These are phyloP conservation scores for Earliella scabrosa DNA, from an alignment of 1,284 basidiomycete species.

Conservation along the genomic window DNA sequence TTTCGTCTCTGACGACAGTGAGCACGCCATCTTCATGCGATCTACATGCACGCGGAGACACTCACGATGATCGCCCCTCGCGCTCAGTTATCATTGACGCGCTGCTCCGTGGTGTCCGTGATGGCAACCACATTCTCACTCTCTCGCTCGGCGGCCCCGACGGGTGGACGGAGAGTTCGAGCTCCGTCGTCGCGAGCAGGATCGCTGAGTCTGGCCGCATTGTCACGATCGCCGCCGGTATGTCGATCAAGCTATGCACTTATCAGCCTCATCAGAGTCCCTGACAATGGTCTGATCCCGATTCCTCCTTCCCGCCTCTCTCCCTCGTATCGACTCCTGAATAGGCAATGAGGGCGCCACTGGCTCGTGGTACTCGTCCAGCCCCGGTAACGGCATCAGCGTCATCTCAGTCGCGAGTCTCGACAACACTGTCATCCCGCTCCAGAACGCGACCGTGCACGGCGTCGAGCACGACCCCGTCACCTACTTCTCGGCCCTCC, in stretches of 20 bases:
- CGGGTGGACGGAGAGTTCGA: conserved; percentile 61
- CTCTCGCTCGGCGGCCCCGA: conserved; percentile 65
- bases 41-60: background rate
- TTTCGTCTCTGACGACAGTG: conserved; percentile 48
- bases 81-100: conserved; percentile 52
- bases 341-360: conserved; percentile 42
- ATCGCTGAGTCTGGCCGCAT: conserved; percentile 55
- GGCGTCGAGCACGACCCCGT: conserved; percentile 47
- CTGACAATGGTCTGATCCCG: background rate
- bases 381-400: conserved; percentile 53
- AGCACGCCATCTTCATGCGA: conserved; percentile 16
- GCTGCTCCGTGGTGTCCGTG: conserved; percentile 48
- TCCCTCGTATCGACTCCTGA: too few species aligned
- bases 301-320: background rate
- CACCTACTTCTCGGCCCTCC: conserved; percentile 44
- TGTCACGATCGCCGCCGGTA: conserved; percentile 55
- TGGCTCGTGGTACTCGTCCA: conserved; percentile 53
- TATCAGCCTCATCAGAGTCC: background rate
- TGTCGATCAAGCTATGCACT: background rate
- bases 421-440: conserved; percentile 48
- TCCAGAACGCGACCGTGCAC: conserved; percentile 44
- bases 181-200: conserved; percentile 57
- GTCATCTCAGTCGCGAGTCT: conserved; percentile 53
- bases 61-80: background rate
- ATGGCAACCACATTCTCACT: conserved; percentile 63